phyloP scores from a whole-genome alignment of 2,329 filamentous ascomycete species.

The Trichoderma harzianum region DNA sequence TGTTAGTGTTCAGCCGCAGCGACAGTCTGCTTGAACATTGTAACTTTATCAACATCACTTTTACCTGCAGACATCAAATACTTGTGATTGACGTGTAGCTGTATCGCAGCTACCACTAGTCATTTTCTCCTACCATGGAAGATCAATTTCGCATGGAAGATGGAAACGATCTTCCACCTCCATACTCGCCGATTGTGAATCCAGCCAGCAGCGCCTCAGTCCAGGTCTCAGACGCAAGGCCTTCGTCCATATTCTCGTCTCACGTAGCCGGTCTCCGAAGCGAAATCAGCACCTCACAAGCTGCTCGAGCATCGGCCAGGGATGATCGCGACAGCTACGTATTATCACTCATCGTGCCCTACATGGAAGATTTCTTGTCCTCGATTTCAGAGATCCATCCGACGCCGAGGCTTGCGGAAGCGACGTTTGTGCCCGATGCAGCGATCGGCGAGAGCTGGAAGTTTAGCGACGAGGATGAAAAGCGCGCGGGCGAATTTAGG shows the following conservation, averaged over 20 bases:
- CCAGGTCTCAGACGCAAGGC: neutral
- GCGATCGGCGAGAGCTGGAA: conserved; percentile 38
- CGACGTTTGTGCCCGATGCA: conserved; percentile 44
- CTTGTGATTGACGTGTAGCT: neutral
- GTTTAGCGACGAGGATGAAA: conserved; percentile 34
- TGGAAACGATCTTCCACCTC: conserved; percentile 8
- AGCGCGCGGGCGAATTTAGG: conserved; percentile 30
- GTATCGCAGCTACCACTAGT: neutral
- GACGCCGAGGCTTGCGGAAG: conserved; percentile 37
- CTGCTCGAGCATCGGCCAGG: conserved; percentile 33
- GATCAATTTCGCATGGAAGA: neutral
- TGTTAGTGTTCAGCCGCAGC: neutral
- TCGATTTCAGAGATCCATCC: conserved; percentile 34
- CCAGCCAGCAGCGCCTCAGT: neutral
- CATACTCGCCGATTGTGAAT: conserved; percentile 1
- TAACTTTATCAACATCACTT: neutral
- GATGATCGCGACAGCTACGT: conserved; percentile 38
- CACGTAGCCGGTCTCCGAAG: conserved; percentile 37
- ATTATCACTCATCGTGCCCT: conserved; percentile 39
- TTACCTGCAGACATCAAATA: neutral
- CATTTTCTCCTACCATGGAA: neutral
- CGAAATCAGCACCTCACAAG: conserved; percentile 36
- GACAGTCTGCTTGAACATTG: neutral
- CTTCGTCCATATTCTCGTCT: conserved; percentile 31
- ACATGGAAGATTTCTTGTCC: conserved; percentile 41